phyloP scores from a whole-genome alignment of 2,329 filamentous ascomycete genomes.

The Penicillium olsonii region DNA sequence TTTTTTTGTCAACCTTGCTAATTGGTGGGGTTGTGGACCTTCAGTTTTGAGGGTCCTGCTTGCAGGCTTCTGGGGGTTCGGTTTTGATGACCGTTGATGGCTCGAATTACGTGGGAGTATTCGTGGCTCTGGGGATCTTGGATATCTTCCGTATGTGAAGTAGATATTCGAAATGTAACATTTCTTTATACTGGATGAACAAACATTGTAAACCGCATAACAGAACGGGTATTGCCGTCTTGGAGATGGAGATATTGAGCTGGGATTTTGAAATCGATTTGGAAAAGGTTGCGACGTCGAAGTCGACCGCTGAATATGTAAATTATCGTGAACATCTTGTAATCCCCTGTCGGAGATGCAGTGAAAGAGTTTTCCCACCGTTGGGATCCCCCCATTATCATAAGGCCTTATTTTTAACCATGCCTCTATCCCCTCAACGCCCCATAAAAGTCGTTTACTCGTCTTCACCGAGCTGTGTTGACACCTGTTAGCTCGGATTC shows the following conservation, averaged over 20 bases:
- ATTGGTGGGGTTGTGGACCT: constrained; percentile 31
- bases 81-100: no score
- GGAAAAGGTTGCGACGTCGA: constrained; percentile 8
- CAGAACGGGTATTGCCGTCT: background rate
- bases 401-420: constrained; percentile 26
- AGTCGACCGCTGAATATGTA: constrained; percentile 22
- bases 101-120: background rate
- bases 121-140: constrained; percentile 24
- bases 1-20: constrained; percentile 37
- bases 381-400: constrained; percentile 43
- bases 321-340: constrained; percentile 25
- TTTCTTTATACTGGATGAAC: background rate
- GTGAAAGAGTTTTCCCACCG: constrained; percentile 46
- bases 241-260: background rate
- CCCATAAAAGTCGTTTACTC: constrained; percentile 37
- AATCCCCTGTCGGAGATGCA: constrained; percentile 17
- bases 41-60: constrained; percentile 11
- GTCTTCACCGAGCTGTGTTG: constrained; percentile 62
- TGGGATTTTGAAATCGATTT: background rate
- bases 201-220: background rate
- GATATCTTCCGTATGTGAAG: background rate
- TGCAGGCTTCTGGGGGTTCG: background rate
- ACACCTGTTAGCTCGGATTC: constrained; percentile 1
- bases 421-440: constrained; percentile 14
- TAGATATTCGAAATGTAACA: no score